Base-by-base conservation (phyloP, 2,329 filamentous ascomycete species). In the Tothia fuscella region DNA sequence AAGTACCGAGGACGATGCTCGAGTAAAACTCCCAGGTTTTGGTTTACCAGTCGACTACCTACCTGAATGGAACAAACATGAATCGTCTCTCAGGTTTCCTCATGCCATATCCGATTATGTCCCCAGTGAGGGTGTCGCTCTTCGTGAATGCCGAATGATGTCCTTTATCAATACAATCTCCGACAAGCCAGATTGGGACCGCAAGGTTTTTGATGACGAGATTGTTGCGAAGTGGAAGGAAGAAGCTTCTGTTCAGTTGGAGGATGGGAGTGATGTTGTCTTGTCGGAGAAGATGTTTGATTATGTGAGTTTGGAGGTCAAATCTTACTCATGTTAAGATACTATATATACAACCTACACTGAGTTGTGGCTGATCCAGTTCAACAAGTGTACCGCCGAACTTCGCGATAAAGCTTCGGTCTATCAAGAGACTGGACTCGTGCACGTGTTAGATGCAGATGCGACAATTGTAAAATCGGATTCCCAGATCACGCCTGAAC, bases 401-500 rank as follows among this genome's bases (percentile, higher is more conserved):
- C 59, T 75, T 0, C 59, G 57, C 17, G 63, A 64, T 47, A 73
- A 75, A 47, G 67, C 70, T 2, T 48, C 49, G n/a, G 48, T 63
- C 12, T 62, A 64, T 41, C 49, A 62, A 33, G 41, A 56, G 3
- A 58, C 54, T n/a, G 53, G 59, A 3, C 53, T 67, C 7, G 50
- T 72, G 6, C 54, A 57, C 10, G 59, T 66, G 2, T 56, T 71
- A 19, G 69, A 74, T 37, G 57, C 59, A 0, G 48, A 50, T n/a
- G 50, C 52, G 5, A 59, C 61, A 28, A 57, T 74, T 4, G 65
- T 66, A 47, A 78, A 78, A 52, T 71, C 71, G 0, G 74, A 78
- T 52, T 52, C 47, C 3, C 51, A 61, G 3, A 52, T 76, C 3
- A 44, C 61, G 0, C 40, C 53, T 0, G 50, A 56, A 1, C 46